Percentiles rank a stretch among this genome's conserved stretches.
phyloP scores from a whole-genome alignment of 768 basidiomycete genomes.

The Boletus rubropictus region DNA sequence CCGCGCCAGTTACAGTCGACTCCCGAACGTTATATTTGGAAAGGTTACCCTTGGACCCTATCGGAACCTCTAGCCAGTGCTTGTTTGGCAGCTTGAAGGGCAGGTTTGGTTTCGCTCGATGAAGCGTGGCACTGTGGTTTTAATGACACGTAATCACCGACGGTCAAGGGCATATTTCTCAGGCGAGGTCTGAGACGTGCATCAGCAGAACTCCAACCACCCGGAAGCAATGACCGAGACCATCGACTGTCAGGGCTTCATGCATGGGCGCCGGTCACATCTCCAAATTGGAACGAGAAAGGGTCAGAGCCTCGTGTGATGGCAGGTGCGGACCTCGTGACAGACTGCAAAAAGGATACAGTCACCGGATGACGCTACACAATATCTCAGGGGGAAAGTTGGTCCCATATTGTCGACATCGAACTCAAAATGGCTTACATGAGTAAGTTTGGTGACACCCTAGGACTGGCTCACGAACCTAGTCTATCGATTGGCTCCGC shows the following conservation, averaged over 20 bases:
- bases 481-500: constrained; percentile 6
- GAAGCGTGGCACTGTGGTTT: not conserved
- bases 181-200: not conserved
- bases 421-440: constrained; percentile 7
- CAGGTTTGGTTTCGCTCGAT: not conserved
- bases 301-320: constrained; percentile 17
- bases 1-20: constrained; percentile 42
- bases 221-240: not conserved
- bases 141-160: constrained; percentile 16
- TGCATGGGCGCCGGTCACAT: not conserved
- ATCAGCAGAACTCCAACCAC: not conserved
- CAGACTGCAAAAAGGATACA: not conserved
- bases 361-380: constrained; percentile 1
- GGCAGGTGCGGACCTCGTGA: constrained; percentile 2
- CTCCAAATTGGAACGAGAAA: constrained; percentile 5
- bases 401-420: constrained; percentile 4
- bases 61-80: constrained; percentile 4
- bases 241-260: not conserved
- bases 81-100: constrained; percentile 8
- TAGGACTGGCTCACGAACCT: constrained; percentile 9
- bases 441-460: not conserved
- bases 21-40: not conserved
- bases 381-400: constrained; percentile 9
- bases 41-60: not conserved
- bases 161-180: not conserved